Conservation (phyloP, 2,329 filamentous ascomycete species). For the Rhynchosporium secalis region DNA sequence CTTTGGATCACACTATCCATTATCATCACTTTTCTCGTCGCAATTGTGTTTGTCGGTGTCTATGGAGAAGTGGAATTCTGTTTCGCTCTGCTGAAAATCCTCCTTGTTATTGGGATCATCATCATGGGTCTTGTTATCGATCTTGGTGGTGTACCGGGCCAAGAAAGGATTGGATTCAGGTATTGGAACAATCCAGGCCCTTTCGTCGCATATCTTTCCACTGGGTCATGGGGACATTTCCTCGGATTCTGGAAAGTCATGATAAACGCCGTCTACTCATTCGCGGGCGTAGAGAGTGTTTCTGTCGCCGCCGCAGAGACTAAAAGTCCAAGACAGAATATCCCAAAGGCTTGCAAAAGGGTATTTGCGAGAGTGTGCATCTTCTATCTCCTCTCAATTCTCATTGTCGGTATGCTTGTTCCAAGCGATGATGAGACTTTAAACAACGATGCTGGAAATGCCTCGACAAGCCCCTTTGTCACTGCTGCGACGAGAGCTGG, state of each 20-base stretch:
- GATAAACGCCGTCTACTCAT: conserved; percentile 48
- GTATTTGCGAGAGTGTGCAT: conserved; percentile 56
- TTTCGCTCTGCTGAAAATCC: conserved; percentile 56
- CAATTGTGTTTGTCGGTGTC: conserved; percentile 42
- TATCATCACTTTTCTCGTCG: conserved; percentile 40
- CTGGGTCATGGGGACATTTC: conserved; percentile 59
- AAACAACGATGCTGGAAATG: conserved; percentile 46
- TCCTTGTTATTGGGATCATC: conserved; percentile 62
- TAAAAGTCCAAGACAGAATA: conserved; percentile 51
- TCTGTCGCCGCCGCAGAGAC: conserved; percentile 58
- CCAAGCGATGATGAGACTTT: conserved; percentile 53
- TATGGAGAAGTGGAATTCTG: conserved; percentile 55
- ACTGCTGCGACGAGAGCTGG: conserved; percentile 69
- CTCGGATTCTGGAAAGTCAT: conserved; percentile 49
- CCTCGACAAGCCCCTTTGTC: conserved; percentile 63
- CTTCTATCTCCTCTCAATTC: conserved; percentile 52
- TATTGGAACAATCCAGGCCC: conserved; percentile 55
- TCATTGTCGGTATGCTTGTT: conserved; percentile 56
- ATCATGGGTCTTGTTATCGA: conserved; percentile 32
- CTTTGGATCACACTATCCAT: conserved; percentile 45
- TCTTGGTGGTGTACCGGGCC: conserved; percentile 58
- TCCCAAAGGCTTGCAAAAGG: conserved; percentile 51
- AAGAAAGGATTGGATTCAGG: conserved; percentile 58
- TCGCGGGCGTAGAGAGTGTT: conserved; percentile 45
- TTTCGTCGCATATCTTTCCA: conserved; percentile 64